Evolutionary conservation across 2,329 filamentous ascomycete species (phyloP).

Genomic region (Leptographium wingfieldii): DNA sequence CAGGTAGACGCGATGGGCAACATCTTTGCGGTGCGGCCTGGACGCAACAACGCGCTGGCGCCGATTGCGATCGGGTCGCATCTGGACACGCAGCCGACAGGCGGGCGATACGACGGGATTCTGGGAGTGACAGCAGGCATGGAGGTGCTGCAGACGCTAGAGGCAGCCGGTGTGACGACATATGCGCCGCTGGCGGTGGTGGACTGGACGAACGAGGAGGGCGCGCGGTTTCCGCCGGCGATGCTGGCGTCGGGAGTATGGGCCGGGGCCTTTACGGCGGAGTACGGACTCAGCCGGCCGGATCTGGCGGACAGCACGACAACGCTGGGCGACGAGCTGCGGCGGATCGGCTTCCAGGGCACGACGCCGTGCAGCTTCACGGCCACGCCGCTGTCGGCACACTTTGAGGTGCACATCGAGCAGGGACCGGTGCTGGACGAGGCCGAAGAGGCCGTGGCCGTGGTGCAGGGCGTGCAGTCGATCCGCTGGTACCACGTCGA

Average conservation of each 20-base stretch:
- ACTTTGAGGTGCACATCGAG: constrained; percentile 79
- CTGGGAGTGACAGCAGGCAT: constrained; percentile 61
- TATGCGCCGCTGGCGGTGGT: constrained; percentile 61
- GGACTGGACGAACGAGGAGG: constrained; percentile 77
- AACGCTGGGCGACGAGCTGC: constrained; percentile 53
- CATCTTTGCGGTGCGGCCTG: constrained; percentile 60
- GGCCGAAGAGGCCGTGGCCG: constrained; percentile 45
- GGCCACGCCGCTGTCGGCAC: constrained; percentile 56
- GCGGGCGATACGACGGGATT: constrained; percentile 66
- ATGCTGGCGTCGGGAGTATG: constrained; percentile 68
- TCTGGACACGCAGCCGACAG: constrained; percentile 49
- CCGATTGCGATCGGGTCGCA: constrained; percentile 58
- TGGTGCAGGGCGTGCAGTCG: constrained; percentile 56
- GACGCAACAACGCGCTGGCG: constrained; percentile 52
- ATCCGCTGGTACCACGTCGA: constrained; percentile 51
- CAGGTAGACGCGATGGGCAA: constrained; percentile 69
- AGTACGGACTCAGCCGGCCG: constrained; percentile 44
- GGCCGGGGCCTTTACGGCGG: constrained; percentile 53
- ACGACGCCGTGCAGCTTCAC: constrained; percentile 32
- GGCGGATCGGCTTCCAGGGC: constrained; percentile 63
- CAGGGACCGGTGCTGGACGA: constrained; percentile 63
- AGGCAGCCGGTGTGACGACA: constrained; percentile 55
- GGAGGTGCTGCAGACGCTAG: constrained; percentile 56
- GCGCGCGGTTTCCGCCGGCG: constrained; percentile 63
- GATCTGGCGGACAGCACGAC: constrained; percentile 48